These are phyloP conservation scores for Ceratocystis papillata DNA, from an alignment of 2,329 filamentous ascomycete genomes.

Conservation along the genomic window DNA sequence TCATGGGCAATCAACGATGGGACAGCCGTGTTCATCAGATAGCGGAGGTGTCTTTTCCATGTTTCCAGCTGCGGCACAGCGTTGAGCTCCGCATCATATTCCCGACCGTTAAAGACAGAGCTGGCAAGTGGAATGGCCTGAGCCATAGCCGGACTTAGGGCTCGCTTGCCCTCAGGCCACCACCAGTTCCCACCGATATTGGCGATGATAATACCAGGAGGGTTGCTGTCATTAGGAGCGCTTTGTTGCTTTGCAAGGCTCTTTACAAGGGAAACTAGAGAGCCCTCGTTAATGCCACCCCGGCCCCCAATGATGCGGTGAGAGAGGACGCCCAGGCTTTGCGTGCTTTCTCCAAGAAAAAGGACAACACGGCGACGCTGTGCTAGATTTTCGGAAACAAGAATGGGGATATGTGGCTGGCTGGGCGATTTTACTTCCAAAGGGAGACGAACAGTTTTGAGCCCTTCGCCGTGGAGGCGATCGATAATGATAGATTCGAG, in stretches of 20 bases:
- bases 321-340: conserved; percentile 66
- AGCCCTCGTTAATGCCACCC: conserved; percentile 61
- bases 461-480: conserved; percentile 51
- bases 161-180: conserved; percentile 52
- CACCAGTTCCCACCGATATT: conserved; percentile 71
- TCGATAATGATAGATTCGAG: conserved; percentile 48
- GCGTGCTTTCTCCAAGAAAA: conserved; percentile 58
- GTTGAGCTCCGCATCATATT: conserved; percentile 38
- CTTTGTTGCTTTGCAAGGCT: conserved; percentile 33
- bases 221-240: conserved; percentile 31
- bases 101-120: conserved; percentile 47
- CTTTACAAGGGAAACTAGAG: conserved; percentile 52
- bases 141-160: conserved; percentile 51
- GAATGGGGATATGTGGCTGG: conserved; percentile 57
- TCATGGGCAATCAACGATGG: conserved; percentile 37
- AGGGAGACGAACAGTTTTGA: conserved; percentile 53
- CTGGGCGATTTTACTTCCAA: conserved; percentile 34
- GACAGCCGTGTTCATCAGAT: conserved; percentile 56
- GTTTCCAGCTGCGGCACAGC: conserved; percentile 14
- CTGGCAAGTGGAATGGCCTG: conserved; percentile 49
- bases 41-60: conserved; percentile 45
- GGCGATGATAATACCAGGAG: conserved; percentile 58
- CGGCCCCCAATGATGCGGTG: conserved; percentile 53
- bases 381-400: conserved; percentile 43
- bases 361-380: conserved; percentile 55